phyloP scores from a whole-genome alignment of 2,329 filamentous ascomycete genomes.

The Byssoonygena ceratinophila region DNA sequence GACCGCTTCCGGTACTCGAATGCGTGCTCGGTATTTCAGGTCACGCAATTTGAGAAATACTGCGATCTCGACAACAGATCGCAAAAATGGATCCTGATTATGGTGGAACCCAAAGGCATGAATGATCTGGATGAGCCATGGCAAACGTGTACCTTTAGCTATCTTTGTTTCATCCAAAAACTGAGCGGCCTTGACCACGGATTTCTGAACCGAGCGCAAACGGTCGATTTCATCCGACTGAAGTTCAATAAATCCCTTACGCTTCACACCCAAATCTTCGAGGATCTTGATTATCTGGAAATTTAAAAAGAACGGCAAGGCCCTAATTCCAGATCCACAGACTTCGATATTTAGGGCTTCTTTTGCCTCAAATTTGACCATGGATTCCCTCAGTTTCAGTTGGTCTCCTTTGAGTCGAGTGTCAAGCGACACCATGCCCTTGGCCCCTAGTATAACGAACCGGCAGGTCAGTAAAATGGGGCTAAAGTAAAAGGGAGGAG shows the following conservation, averaged over 20 bases:
- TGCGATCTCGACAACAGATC: constrained; percentile 57
- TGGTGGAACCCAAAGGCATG: constrained; percentile 52
- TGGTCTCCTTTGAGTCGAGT: constrained; percentile 46
- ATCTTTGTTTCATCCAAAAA: constrained; percentile 56
- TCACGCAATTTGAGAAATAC: constrained; percentile 60
- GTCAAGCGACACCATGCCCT: constrained; percentile 69
- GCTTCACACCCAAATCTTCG: constrained; percentile 59
- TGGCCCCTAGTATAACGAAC: constrained; percentile 44
- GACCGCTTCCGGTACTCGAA: constrained; percentile 58
- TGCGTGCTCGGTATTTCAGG: constrained; percentile 68
- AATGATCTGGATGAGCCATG: constrained; percentile 52
- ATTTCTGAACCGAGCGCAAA: constrained; percentile 50
- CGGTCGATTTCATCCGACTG: constrained; percentile 53
- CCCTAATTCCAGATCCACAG: constrained; percentile 47
- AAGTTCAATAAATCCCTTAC: constrained; percentile 51
- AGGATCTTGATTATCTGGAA: constrained; percentile 76
- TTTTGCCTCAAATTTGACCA: constrained; percentile 70
- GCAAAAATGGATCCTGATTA: constrained; percentile 57
- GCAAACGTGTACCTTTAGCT: constrained; percentile 50
- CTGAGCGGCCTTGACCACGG: constrained; percentile 50
- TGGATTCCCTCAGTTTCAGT: constrained; percentile 58
- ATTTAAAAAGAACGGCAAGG: constrained; percentile 62
- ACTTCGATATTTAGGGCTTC: constrained; percentile 21
- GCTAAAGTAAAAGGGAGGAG: not conserved
- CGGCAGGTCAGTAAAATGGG: not conserved